Base-by-base conservation (phyloP, 208 protist genomes). In the Wallacemonas sp. region DNA sequence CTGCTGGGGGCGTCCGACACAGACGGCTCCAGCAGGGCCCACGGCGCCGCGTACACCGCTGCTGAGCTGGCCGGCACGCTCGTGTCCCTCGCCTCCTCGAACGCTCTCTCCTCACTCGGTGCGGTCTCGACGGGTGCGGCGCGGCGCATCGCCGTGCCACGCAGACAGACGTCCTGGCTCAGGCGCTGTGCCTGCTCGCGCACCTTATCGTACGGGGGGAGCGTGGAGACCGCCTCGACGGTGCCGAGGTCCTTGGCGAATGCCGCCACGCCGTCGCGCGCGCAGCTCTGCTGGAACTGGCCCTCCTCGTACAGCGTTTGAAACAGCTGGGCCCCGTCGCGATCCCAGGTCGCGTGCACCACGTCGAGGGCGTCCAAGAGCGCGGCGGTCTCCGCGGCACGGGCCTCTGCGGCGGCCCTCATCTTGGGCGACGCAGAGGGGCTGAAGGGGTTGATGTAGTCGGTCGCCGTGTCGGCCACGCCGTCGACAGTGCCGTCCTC, bases 211-310 rank as follows among this genome's bases (percentile, higher is more conserved):
- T 26, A 24, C 2, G 65, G 52, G 17, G 65, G 30, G 3, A 70
- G 65, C 16, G 32, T 23, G 14, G 65, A 23, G 19, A 70, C 41
- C 16, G 65, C 65, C 52, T 70, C 52, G 19, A 70, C 54, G 1
- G 47, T 34, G 38, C 65, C 65, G 32, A 70, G 65, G 41, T 70
- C 65, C 65, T 70, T 70, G 34, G 47, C 65, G 27, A 61, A 70
- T 3, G 54, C 48, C 2, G 48, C 48, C 8, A 70, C 65, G 12
- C 41, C 65, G 11, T 38, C 52, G 2, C 54, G 29, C 30, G 65
- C 65, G 19, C 33, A 54, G 4, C 17, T 11, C 38, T 70, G 65
- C 23, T 62, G 39, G 21, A 41, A 17, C 39, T 54, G 38, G 9
- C 65, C 65, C 21, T 70, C 29, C n/a, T 39, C 54, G 54, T 70